A percentile compares a stretch with the other conserved stretches of the same genome.
Evolutionary conservation across 192 early-diverging fungal species (phyloP).

Genomic region (Backusella macrospora): DNA sequence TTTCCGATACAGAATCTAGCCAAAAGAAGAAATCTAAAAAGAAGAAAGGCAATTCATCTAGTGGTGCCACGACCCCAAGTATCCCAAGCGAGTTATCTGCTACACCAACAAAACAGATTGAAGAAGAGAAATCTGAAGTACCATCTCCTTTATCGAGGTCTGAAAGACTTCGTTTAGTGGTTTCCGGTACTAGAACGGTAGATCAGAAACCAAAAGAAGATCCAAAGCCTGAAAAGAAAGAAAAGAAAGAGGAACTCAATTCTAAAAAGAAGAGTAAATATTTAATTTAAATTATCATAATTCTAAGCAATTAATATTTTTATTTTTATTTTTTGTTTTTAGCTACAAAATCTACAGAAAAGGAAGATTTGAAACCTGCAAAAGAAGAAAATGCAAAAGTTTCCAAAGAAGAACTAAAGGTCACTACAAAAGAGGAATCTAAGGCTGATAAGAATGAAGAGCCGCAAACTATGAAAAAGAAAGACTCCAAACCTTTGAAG

Average conservation of each 20-base stretch:
- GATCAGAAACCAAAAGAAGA: not conserved
- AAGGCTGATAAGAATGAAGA: not conserved
- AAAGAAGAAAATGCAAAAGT: not conserved
- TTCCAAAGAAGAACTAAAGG: not conserved
- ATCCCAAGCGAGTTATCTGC: not conserved
- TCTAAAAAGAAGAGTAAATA: not conserved
- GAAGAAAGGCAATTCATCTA: conserved; percentile 32
- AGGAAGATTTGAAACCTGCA: not conserved
- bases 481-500: not conserved
- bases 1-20: conserved; percentile 24
- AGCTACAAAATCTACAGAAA: not conserved
- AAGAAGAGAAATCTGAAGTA: not conserved
- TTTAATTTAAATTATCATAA: not conserved
- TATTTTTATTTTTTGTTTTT: not conserved
- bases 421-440: not conserved
- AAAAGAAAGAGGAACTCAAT: not conserved
- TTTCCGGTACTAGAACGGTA: not conserved
- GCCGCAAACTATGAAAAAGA: too few relatives aligned
- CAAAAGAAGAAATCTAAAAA: conserved; percentile 27
- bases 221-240: not conserved
- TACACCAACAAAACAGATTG: not conserved
- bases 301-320: not conserved
- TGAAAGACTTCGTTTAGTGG: not conserved
- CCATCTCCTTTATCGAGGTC: not conserved
- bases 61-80: not conserved